phyloP scores from a whole-genome alignment of 2,329 filamentous ascomycete genomes.

The Botrytis paeoniae region DNA sequence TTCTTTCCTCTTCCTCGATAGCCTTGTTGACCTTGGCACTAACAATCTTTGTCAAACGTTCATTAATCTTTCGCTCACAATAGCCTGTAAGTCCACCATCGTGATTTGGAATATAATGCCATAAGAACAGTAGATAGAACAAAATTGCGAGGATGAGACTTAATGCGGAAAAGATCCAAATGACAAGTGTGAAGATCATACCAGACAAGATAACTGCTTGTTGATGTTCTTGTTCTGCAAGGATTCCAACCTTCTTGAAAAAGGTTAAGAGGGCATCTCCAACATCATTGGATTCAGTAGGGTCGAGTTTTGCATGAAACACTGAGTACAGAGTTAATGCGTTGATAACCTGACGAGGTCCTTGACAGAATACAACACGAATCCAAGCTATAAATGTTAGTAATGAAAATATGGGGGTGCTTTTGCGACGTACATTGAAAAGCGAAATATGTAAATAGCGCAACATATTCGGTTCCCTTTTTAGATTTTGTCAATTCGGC shows the following conservation, averaged over 20 bases:
- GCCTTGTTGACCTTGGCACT: slow-evolving; percentile 85
- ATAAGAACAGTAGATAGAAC: slow-evolving; percentile 85
- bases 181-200: slow-evolving; percentile 87
- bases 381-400: slow-evolving; percentile 64
- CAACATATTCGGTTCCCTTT: slow-evolving; percentile 70
- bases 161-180: slow-evolving; percentile 82
- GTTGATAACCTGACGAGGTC: slow-evolving; percentile 88
- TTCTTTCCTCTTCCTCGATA: slow-evolving; percentile 71
- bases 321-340: slow-evolving; percentile 84
- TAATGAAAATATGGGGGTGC: not conserved
- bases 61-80: slow-evolving; percentile 89
- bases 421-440: slow-evolving; percentile 53
- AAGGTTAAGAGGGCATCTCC: slow-evolving; percentile 69
- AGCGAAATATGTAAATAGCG: slow-evolving; percentile 67
- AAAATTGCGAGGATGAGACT: slow-evolving; percentile 70
- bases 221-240: slow-evolving; percentile 70
- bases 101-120: slow-evolving; percentile 80
- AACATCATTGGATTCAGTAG: slow-evolving; percentile 50
- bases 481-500: slow-evolving; percentile 68
- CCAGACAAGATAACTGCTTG: slow-evolving; percentile 81
- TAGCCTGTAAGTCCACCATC: slow-evolving; percentile 82
- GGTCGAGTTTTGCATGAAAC: slow-evolving; percentile 71
- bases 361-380: slow-evolving; percentile 84
- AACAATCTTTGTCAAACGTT: slow-evolving; percentile 79
- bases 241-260: slow-evolving; percentile 73